Base-by-base conservation (phyloP, 306 rosid genomes). In the Cucurbita argyrosperma region DNA sequence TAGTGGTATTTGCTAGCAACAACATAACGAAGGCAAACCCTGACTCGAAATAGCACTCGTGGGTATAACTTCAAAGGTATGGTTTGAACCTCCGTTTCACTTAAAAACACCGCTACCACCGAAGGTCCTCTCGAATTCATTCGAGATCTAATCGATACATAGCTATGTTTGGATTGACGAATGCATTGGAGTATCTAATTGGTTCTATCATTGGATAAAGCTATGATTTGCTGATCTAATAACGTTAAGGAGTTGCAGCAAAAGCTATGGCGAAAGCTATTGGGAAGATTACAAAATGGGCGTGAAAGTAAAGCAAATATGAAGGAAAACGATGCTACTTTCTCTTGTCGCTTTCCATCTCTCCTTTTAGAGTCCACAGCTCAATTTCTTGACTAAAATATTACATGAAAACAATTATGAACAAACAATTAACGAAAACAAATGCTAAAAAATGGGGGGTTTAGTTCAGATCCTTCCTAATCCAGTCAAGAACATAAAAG, bases 271-370 rank as follows among this genome's bases (percentile, higher is more conserved):
- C 5, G 18, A 59, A 39, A 62, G 45, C 47, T 38, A 62, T 62
- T 62, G 38, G 13, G 38, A 26, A 2, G 8, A 12, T 30, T 42
- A 8, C 42, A 4, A 30, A 67, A 45, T 2, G 26, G 6, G 64
- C 62, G 64, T 72, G 46, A 55, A 72, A 54, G 47, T 54, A 72
- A 72, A 72, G 64, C 62, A 52, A 72, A 54, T 16, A 54, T 5
- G n/a, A 72, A 39, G 56, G 19, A 59, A 54, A 40, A 56, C 2
- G 15, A 73, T 37, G 64, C 65, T 14, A 18, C 9, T 1, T 21
- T 11, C 39, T 19, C 53, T 19, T 11, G 38, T 42, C 72, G 38
- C 38, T 45, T 46, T 43, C 55, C 37, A 12, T 67, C 67, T 30
- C 18, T 64, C 39, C 45, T 19, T 66, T 65, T n/a, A n/a, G n/a